Base-by-base conservation (phyloP, 345 rosid genomes). In the Melaleuca quinquenervia region DNA sequence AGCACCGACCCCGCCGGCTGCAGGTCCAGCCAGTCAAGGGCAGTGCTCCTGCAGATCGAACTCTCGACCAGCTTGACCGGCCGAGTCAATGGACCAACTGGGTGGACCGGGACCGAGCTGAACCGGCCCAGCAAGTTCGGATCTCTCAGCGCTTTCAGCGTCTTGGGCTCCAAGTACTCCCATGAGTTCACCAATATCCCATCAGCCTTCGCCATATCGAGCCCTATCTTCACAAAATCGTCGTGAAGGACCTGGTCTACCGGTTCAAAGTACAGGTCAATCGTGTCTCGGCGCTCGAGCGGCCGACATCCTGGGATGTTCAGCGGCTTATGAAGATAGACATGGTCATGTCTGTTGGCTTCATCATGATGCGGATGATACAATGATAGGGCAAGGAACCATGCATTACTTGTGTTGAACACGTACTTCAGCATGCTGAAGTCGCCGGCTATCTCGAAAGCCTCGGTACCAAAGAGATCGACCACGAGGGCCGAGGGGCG, bases 171-270 rank as follows among this genome's bases (percentile, higher is more conserved):
- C 22, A 95, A 86, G 58, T 48, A 85, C 7, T 89, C 85, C 93
- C 95, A 93, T 0, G 96, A 88, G 83, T 95, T 95, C 45, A 94
- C 87, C 88, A 95, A 88, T 52, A 95, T 88, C 24, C 94, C 95
- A 60, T 93, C 90, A 1, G 87, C 90, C 15, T 84, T 85, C 3
- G 89, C 50, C 32, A 92, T 88, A 74, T 84, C 90, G 11, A 52
- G 20, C n/a, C 94, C 96, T 9, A 89, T 12, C 5, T 82, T 50
- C 13, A 29, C 36, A 75, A 41, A 88, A 50, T 84, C 88, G 14
- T 24, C 82, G 49, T 45, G 20, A 11, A 44, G 62, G 2, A 32
- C 11, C 45, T 18, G 90, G 60, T 87, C 85, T 11, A 75, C 32
- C 8, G 82, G 56, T 21, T 49, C 82, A 12, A 7, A 2, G 56